Evolutionary conservation across 2,329 filamentous ascomycete species (phyloP).

Genomic region (Hysterium pulicare): DNA sequence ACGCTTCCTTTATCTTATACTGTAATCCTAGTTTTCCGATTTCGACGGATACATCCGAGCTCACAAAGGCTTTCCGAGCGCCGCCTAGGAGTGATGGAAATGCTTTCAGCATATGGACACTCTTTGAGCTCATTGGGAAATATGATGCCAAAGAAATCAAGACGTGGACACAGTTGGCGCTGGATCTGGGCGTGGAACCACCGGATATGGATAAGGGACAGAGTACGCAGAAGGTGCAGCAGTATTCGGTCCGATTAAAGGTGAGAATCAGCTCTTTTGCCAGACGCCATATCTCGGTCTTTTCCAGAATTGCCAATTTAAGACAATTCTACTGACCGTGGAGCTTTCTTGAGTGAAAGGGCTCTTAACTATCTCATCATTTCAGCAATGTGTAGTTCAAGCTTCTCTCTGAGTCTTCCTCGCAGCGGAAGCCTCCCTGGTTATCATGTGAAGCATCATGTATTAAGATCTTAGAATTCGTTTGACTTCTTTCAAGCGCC

Average conservation of each 20-base stretch:
- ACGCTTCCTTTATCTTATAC: conserved; percentile 80
- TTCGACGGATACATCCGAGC: conserved; percentile 65
- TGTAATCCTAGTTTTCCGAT: conserved; percentile 79
- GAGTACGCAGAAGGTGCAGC: conserved; percentile 89
- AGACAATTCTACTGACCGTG: no score
- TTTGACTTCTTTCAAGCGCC: no score
- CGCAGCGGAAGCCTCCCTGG: no score
- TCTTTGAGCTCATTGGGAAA: conserved; percentile 76
- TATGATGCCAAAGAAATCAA: conserved; percentile 81
- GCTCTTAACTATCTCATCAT: no score
- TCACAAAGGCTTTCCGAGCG: conserved; percentile 72
- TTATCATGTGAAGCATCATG: no score
- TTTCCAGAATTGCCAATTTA: no score
- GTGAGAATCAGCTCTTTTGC: conserved; percentile 44
- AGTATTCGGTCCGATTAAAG: conserved; percentile 90
- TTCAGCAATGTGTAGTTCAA: no score
- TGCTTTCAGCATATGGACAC: conserved; percentile 70
- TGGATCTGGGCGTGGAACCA: conserved; percentile 83
- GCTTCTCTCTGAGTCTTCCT: no score
- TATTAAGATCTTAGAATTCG: no score
- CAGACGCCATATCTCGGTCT: no score
- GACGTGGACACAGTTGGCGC: conserved; percentile 85
- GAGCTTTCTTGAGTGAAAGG: no score
- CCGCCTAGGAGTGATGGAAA: conserved; percentile 88
- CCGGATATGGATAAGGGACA: conserved; percentile 79